These are phyloP conservation scores for Ceratocystis ficicola DNA, from an alignment of 2,329 filamentous ascomycete species.

Conservation along the genomic window DNA sequence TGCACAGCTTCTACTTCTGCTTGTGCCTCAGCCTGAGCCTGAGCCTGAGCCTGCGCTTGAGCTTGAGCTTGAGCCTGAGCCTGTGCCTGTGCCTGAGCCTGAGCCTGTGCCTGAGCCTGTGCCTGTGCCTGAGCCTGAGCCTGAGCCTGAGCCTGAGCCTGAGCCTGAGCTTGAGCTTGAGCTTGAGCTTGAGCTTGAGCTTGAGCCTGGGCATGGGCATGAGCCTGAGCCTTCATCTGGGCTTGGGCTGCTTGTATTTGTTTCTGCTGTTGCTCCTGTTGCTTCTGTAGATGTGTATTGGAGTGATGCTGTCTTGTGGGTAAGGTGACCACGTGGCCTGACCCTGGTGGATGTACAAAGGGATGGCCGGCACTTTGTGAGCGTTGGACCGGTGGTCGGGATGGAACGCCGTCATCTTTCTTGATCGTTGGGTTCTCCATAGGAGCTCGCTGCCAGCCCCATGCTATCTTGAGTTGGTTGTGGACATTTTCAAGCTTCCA, in stretches of 20 bases:
- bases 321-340: slow-evolving; percentile 7
- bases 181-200: background rate
- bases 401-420: background rate
- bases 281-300: slow-evolving; percentile 16
- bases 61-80: slow-evolving; percentile 19
- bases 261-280: slow-evolving; percentile 21
- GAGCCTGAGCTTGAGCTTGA: slow-evolving; percentile 19
- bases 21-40: slow-evolving; percentile 11
- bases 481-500: slow-evolving; percentile 66
- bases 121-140: background rate
- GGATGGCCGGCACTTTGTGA: slow-evolving; percentile 5
- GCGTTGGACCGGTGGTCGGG: background rate
- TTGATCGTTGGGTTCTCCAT: background rate
- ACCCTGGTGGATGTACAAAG: background rate
- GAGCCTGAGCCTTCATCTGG: slow-evolving; percentile 17
- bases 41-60: slow-evolving; percentile 19
- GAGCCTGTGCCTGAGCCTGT: slow-evolving; percentile 16
- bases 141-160: slow-evolving; percentile 21
- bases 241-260: slow-evolving; percentile 20
- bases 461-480: slow-evolving; percentile 58
- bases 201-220: slow-evolving; percentile 10
- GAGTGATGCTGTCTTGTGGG: slow-evolving; percentile 19
- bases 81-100: slow-evolving; percentile 10
- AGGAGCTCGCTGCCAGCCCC: slow-evolving; percentile 51
- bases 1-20: background rate